Conservation (phyloP, 768 basidiomycete genomes). For the Steccherinum ochraceum region DNA sequence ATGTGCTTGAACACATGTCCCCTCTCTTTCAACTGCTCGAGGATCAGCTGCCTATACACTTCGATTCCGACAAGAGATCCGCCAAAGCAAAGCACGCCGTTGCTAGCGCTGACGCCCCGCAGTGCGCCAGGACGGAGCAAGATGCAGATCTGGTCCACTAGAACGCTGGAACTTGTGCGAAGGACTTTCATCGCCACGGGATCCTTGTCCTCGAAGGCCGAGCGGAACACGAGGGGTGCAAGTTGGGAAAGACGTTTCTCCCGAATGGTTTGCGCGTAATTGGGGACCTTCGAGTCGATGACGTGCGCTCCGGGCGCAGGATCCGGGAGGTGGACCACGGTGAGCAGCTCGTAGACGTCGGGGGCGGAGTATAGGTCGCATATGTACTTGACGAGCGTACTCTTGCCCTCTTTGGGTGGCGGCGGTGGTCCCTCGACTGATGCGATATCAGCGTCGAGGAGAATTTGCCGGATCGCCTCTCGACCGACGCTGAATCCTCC, state of each 20-base stretch:
- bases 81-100: conserved; percentile 67
- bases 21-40: conserved; percentile 47
- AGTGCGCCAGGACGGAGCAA: conserved; percentile 37
- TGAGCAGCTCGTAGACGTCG: conserved; percentile 58
- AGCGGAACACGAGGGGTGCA: conserved; percentile 68
- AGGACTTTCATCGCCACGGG: conserved; percentile 59
- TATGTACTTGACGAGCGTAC: conserved; percentile 38
- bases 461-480: conserved; percentile 64
- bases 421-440: conserved; percentile 26
- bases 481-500: conserved; percentile 77
- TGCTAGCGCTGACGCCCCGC: conserved; percentile 39
- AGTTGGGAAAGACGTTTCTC: conserved; percentile 75
- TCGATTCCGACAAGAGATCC: conserved; percentile 69
- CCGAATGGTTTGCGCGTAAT: conserved; percentile 32
- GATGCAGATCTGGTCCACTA: conserved; percentile 54
- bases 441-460: conserved; percentile 47
- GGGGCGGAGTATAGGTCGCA: conserved; percentile 50
- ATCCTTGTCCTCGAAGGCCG: conserved; percentile 67
- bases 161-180: conserved; percentile 39
- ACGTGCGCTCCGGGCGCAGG: conserved; percentile 27
- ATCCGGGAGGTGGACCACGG: conserved; percentile 60
- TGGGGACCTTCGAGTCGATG: conserved; percentile 14
- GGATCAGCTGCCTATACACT: conserved; percentile 46
- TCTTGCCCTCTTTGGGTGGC: neutral
- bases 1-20: conserved; percentile 64